Conservation (phyloP, 129 eudicot genomes). For the Ambrosia artemisiifolia region DNA sequence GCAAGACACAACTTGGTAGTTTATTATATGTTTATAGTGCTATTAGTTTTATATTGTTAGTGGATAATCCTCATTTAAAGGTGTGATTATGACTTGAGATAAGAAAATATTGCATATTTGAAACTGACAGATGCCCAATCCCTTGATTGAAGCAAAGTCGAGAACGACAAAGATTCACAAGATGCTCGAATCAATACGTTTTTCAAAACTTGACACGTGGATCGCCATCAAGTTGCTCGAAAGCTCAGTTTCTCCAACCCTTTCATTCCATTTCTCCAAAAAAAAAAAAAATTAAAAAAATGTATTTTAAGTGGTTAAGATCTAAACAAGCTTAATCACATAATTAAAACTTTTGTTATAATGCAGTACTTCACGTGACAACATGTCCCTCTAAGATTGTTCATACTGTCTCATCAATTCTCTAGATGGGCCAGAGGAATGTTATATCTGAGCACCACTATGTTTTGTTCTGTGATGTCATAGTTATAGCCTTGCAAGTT, state of each 20-base stretch:
- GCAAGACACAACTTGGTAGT: slow-evolving; percentile 20
- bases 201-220: not conserved
- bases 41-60: slow-evolving; percentile 22
- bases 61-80: slow-evolving; percentile 34
- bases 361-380: slow-evolving; percentile 26
- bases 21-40: slow-evolving; percentile 14
- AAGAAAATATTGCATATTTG: slow-evolving; percentile 26
- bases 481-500: slow-evolving; percentile 23
- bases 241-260: slow-evolving; percentile 2
- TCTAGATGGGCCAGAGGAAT: slow-evolving; percentile 30
- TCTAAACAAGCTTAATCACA: slow-evolving; percentile 10
- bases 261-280: not conserved
- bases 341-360: slow-evolving; percentile 14
- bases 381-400: slow-evolving; percentile 28
- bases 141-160: slow-evolving; percentile 30
- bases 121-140: slow-evolving; percentile 26
- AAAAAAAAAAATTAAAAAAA: not conserved
- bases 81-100: slow-evolving; percentile 29
- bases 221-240: slow-evolving; percentile 23
- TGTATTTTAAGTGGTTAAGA: not conserved
- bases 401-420: slow-evolving; percentile 30
- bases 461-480: slow-evolving; percentile 32
- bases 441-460: slow-evolving; percentile 39
- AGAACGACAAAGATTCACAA: slow-evolving; percentile 36
- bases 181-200: slow-evolving; percentile 3